Conservation (phyloP, 805 yeast species). For the Zygosaccharomyces pseudorouxii region DNA sequence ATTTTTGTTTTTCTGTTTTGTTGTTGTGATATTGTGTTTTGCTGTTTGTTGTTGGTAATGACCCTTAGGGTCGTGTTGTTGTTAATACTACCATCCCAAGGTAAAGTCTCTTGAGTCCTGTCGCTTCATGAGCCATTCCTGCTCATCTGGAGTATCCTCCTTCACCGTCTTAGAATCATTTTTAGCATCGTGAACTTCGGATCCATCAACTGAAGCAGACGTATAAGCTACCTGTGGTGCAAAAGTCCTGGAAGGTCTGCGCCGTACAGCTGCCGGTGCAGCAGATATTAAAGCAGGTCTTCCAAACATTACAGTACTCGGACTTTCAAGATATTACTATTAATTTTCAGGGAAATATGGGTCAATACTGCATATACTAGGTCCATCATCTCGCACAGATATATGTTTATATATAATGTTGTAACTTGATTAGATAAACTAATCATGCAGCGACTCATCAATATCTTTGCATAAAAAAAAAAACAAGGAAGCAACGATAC, state of each 20-base stretch:
- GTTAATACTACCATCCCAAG: neutral
- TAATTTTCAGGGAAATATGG: too few relatives aligned
- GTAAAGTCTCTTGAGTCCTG: constrained; percentile 1
- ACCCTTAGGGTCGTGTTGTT: neutral
- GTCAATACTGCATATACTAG: too few relatives aligned
- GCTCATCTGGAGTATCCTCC: constrained; percentile 1
- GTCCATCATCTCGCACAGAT: too few relatives aligned
- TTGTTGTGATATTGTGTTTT: neutral
- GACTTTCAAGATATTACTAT: too few relatives aligned
- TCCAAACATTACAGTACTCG: constrained; percentile 5
- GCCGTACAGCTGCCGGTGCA: constrained; percentile 4
- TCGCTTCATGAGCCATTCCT: neutral
- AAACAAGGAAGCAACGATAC: neutral
- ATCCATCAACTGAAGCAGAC: constrained; percentile 1
- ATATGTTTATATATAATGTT: neutral
- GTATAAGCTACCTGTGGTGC: constrained; percentile 11
- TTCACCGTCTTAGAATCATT: neutral
- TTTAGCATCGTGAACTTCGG: neutral
- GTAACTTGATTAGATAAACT: neutral
- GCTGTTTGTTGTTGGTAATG: neutral
- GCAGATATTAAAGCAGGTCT: constrained; percentile 6
- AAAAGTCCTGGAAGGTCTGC: constrained; percentile 12
- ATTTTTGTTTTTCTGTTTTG: neutral
- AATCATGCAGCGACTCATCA: neutral
- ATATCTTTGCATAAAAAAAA: neutral